A percentile compares a stretch with the other conserved stretches of the same genome.
Evolutionary conservation across 1,139 yeast genomes (phyloP).

Genomic region (Zygosaccharomyces pseudobailii): DNA sequence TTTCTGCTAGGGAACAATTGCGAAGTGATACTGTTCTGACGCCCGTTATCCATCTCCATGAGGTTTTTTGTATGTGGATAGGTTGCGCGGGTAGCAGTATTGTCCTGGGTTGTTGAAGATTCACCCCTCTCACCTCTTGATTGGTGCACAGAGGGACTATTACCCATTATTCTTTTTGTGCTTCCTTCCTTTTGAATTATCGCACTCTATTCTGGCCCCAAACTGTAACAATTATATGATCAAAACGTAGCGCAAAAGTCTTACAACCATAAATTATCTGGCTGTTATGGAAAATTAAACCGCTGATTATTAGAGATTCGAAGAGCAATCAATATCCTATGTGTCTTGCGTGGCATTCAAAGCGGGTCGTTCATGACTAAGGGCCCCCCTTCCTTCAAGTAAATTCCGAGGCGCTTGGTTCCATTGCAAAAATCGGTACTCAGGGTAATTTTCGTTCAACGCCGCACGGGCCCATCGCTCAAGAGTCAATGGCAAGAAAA

Average conservation of each 20-base stretch:
- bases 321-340: not conserved
- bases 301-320: not conserved
- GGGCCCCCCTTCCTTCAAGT: not conserved
- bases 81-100: not conserved
- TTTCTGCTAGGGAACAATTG: slow-evolving; percentile 22
- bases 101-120: not conserved
- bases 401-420: not conserved
- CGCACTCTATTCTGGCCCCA: not conserved
- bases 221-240: not conserved
- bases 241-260: not conserved
- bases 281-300: too few species aligned
- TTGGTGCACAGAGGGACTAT: slow-evolving; percentile 12
- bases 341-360: not conserved
- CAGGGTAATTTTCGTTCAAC: not conserved
- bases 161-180: slow-evolving; percentile 11
- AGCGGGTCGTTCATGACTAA: not conserved
- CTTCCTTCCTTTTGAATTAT: not conserved
- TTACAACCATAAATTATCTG: not conserved
- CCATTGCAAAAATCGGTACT: not conserved
- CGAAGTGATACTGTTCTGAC: slow-evolving; percentile 24
- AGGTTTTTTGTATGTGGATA: not conserved
- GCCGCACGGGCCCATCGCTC: not conserved
- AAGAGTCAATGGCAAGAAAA: not conserved
- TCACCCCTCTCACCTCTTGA: not conserved
- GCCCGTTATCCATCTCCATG: slow-evolving; percentile 7